These are phyloP conservation scores for Colletotrichum sp. DNA, from an alignment of 2,329 filamentous ascomycete genomes.

Conservation along the genomic window DNA sequence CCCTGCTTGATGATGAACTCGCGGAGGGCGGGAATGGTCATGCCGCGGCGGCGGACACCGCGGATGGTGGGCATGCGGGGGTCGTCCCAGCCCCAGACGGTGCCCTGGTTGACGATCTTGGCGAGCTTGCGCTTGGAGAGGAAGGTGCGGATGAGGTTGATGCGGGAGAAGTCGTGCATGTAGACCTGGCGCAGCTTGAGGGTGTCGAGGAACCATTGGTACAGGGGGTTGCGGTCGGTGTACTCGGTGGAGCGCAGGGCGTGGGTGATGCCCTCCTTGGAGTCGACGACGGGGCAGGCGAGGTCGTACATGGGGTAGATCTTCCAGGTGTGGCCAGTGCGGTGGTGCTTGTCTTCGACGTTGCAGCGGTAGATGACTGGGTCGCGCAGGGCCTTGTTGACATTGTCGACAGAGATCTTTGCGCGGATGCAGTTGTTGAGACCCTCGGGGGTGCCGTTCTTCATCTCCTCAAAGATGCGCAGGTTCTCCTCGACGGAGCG, in stretches of 20 bases:
- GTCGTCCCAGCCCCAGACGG: conserved; percentile 86
- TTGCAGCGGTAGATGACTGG: conserved; percentile 98
- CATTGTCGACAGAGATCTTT: conserved; percentile 89
- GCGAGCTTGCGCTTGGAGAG: conserved; percentile 87
- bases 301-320: conserved; percentile 90
- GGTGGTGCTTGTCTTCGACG: conserved; percentile 67
- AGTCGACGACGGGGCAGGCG: conserved; percentile 81
- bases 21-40: conserved; percentile 78
- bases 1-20: conserved; percentile 88
- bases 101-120: conserved; percentile 77
- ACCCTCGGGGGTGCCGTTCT: conserved; percentile 79
- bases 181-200: conserved; percentile 77
- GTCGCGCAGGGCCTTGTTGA: conserved; percentile 95
- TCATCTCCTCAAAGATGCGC: conserved; percentile 91
- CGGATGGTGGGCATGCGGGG: conserved; percentile 86
- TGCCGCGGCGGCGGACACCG: conserved; percentile 77
- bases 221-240: conserved; percentile 84
- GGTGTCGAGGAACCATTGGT: conserved; percentile 82
- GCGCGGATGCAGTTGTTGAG: conserved; percentile 89
- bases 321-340: conserved; percentile 81
- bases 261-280: conserved; percentile 81
- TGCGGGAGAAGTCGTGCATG: conserved; percentile 84
- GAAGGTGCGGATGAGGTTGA: conserved; percentile 85
- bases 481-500: conserved; percentile 82
- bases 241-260: conserved; percentile 86